Evolutionary conservation across 2,329 filamentous ascomycete genomes (phyloP).

Genomic region (Ustilaginoidea virens): DNA sequence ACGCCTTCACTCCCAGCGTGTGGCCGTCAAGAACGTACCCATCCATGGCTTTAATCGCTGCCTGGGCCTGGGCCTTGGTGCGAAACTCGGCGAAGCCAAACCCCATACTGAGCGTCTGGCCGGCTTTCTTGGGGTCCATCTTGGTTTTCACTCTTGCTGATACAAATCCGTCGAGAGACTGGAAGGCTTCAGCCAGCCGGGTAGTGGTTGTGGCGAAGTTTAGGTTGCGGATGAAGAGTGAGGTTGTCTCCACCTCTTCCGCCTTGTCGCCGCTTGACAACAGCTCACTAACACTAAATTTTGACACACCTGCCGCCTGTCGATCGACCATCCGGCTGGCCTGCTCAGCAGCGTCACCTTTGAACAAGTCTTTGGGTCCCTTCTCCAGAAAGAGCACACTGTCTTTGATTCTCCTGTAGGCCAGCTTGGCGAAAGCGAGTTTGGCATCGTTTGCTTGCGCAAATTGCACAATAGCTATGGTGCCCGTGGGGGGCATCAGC

Average conservation of each 20-base stretch:
- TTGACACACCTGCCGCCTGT: slow-evolving; percentile 32
- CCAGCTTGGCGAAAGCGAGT: slow-evolving; percentile 67
- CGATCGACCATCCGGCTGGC: slow-evolving; percentile 16
- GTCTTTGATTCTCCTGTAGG: slow-evolving; percentile 82
- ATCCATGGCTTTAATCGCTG: slow-evolving; percentile 74
- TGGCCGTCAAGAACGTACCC: slow-evolving; percentile 78
- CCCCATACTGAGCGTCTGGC: slow-evolving; percentile 85
- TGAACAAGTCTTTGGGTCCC: slow-evolving; percentile 71
- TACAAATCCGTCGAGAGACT: slow-evolving; percentile 71
- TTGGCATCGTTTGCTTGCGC: slow-evolving; percentile 64
- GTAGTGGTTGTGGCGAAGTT: slow-evolving; percentile 79
- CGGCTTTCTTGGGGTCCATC: slow-evolving; percentile 77
- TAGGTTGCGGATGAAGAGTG: slow-evolving; percentile 84
- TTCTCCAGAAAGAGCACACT: slow-evolving; percentile 89
- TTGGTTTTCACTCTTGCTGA: slow-evolving; percentile 88
- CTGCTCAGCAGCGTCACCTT: slow-evolving; percentile 13
- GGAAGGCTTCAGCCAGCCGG: slow-evolving; percentile 62
- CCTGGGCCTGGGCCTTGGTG: slow-evolving; percentile 60
- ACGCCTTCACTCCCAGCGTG: slow-evolving; percentile 69
- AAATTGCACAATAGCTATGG: slow-evolving; percentile 89
- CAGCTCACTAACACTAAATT: slow-evolving; percentile 53
- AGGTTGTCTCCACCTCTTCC: slow-evolving; percentile 50
- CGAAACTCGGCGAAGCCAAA: slow-evolving; percentile 91
- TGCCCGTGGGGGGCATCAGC: slow-evolving; percentile 83
- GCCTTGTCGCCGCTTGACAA: slow-evolving; percentile 39